Conservation (phyloP, 306 rosid genomes). For the Begonia fuchsioides region DNA sequence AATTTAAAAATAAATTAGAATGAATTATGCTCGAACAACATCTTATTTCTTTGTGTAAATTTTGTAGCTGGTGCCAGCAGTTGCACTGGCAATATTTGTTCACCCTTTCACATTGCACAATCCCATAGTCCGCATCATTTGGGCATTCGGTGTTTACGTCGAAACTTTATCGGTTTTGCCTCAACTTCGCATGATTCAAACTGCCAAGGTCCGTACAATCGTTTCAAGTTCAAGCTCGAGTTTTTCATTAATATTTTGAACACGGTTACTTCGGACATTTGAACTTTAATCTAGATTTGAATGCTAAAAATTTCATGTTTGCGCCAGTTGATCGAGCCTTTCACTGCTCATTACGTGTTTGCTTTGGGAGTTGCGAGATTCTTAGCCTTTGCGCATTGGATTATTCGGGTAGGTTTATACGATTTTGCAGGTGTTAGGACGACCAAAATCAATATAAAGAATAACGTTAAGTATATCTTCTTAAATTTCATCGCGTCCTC, state of each 20-base stretch:
- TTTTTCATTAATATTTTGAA: too few relatives aligned
- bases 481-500: too few relatives aligned
- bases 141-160: slow-evolving; percentile 51
- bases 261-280: too few relatives aligned
- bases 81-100: slow-evolving; percentile 27
- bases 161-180: slow-evolving; percentile 70
- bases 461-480: too few relatives aligned
- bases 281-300: too few relatives aligned
- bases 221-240: neutral
- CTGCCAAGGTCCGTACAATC: slow-evolving; percentile 46
- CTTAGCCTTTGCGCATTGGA: slow-evolving; percentile 55
- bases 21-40: too few relatives aligned
- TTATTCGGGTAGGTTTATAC: slow-evolving; percentile 30
- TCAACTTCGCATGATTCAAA: slow-evolving; percentile 63
- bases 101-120: slow-evolving; percentile 18
- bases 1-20: too few relatives aligned
- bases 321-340: slow-evolving; percentile 60
- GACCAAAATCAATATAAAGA: too few relatives aligned
- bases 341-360: slow-evolving; percentile 70
- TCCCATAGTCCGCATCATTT: slow-evolving; percentile 10
- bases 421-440: too few relatives aligned
- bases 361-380: slow-evolving; percentile 80
- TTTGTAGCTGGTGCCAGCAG: slow-evolving; percentile 38
- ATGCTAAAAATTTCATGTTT: neutral
- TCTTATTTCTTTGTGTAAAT: neutral